phyloP scores from a whole-genome alignment of 371 early-diverging fungal genomes.

The Actinomortierella wolfii region DNA sequence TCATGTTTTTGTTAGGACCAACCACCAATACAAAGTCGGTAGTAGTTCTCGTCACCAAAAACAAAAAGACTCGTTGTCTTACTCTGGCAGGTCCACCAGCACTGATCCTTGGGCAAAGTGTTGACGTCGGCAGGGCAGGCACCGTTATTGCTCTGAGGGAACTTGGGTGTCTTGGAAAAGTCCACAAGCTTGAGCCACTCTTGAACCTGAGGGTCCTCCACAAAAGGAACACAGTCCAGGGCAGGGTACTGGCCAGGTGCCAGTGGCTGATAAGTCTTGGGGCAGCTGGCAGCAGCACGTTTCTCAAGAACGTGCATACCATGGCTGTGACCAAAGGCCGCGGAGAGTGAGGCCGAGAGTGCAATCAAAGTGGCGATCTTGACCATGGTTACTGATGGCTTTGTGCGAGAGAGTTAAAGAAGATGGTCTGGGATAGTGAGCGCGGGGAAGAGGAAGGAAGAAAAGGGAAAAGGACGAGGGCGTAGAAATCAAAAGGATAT shows the following conservation, averaged over 20 bases:
- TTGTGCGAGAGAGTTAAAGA: neutral
- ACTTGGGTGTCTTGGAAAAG: constrained; percentile 27
- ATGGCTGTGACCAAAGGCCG: constrained; percentile 10
- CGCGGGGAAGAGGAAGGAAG: neutral
- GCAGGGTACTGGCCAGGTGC: constrained; percentile 25
- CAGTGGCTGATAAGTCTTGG: constrained; percentile 13
- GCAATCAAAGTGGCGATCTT: neutral
- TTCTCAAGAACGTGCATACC: constrained; percentile 12
- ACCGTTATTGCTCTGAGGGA: constrained; percentile 16
- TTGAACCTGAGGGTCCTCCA: constrained; percentile 35
- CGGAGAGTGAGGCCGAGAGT: neutral
- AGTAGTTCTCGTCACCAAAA: too few species aligned
- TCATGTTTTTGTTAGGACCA: too few species aligned
- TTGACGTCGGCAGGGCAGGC: constrained; percentile 23
- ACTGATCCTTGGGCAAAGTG: constrained; percentile 25
- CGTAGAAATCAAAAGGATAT: neutral
- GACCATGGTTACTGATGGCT: constrained; percentile 1
- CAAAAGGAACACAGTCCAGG: constrained; percentile 32
- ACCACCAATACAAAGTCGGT: too few species aligned
- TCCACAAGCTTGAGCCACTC: constrained; percentile 33
- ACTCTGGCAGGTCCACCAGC: constrained; percentile 41
- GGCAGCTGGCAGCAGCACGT: constrained; percentile 9
- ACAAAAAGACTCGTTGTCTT: too few species aligned
- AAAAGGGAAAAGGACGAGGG: neutral
- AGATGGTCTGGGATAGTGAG: neutral